These are phyloP conservation scores for Leccinum longicurvipes DNA, from an alignment of 768 basidiomycete species.

Conservation along the genomic window DNA sequence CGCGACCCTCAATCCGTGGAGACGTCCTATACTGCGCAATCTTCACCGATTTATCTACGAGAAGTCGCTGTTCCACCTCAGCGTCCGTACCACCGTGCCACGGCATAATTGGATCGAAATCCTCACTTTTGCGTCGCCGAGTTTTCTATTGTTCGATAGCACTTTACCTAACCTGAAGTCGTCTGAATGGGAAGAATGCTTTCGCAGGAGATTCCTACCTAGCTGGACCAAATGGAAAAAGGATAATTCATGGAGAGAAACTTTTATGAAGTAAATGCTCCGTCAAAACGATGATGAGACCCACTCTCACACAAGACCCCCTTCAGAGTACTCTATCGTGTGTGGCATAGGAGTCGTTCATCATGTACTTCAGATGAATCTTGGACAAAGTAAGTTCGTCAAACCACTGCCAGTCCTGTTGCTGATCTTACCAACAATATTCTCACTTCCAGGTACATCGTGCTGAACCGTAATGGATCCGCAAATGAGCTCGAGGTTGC, in stretches of 20 bases:
- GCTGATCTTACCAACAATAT: background rate
- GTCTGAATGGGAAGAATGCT: constrained; percentile 73
- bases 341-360: constrained; percentile 66
- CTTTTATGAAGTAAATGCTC: constrained; percentile 58
- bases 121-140: constrained; percentile 55
- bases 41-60: constrained; percentile 50
- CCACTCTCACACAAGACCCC: constrained; percentile 9
- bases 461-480: constrained; percentile 71
- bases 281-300: constrained; percentile 1
- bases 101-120: constrained; percentile 81
- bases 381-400: constrained; percentile 67
- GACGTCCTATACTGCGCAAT: constrained; percentile 60
- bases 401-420: background rate
- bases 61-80: constrained; percentile 51
- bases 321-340: constrained; percentile 54
- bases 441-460: constrained; percentile 54
- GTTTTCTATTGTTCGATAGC: constrained; percentile 63
- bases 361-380: constrained; percentile 77
- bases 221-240: constrained; percentile 73
- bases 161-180: constrained; percentile 66
- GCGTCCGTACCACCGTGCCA: constrained; percentile 62
- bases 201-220: constrained; percentile 67
- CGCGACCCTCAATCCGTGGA: constrained; percentile 70
- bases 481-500: constrained; percentile 68
- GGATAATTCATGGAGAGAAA: constrained; percentile 59